Evolutionary conservation across 306 rosid species (phyloP), one percentile per base, ranked within the genome.

Genomic region (Quillaja saponaria): DNA sequence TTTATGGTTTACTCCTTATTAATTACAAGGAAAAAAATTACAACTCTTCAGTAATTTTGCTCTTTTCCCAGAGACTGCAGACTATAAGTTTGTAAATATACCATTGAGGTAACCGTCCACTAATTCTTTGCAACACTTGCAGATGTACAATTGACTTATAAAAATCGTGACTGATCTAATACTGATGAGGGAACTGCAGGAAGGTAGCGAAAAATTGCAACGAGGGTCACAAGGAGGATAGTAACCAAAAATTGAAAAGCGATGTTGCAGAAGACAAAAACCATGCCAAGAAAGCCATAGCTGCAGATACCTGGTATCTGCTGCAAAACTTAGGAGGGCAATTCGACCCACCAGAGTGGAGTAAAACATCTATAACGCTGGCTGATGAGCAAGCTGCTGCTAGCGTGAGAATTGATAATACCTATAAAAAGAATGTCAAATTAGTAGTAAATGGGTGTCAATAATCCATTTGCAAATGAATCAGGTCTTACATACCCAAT

Each of bases 321-420:
- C 77, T 62, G 65, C 95, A 87, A 25, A 77, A 69, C 81, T 83
- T 81, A 1, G 66, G 48, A 34, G 85, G 86, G 64, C 86, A 85
- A 66, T 66, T 71, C 1, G 85, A 61, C 1, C 78, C 76, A 8
- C 67, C 50, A 1, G 80, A 63, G 14, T 78, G 78, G 44, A 85
- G 82, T 58, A 90, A 63, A 51, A 87, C 61, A 61, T 83, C 85
- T n/a, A 80, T 84, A 57, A 87, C 94, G 52, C 97, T 90, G 6
- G 86, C 78, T 6, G 94, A 81, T 35, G 97, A 85, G 82, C 84
- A 75, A 37, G 95, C 94, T 53, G 90, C 88, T 15, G 88, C 94
- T 11, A 90, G 77, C 10, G 90, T 87, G 37, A 90, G 95, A 45
- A 74, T 66, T 37, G 97, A 87, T 49, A 85, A 45, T 18, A 85